phyloP scores from a whole-genome alignment of 2,329 filamentous ascomycete species.

The Blastomyces gilchristii region DNA sequence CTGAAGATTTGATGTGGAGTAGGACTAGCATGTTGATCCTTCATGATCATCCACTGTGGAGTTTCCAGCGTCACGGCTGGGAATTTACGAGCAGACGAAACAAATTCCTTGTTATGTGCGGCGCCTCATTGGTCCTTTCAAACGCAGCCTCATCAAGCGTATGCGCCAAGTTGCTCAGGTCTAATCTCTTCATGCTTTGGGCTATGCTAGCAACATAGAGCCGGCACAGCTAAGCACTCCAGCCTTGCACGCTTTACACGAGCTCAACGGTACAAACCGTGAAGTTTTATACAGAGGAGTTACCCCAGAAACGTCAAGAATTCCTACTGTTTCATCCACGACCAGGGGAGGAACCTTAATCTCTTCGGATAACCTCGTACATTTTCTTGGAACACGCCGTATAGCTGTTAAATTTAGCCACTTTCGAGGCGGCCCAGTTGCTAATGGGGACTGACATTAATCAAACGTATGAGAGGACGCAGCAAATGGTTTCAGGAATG shows the following conservation, averaged over 20 bases:
- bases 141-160: not conserved
- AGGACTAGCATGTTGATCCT: not conserved
- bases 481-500: not conserved
- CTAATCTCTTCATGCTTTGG: not conserved
- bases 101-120: not conserved
- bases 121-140: not conserved
- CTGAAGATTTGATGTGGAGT: not conserved
- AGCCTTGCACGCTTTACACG: not conserved
- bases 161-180: not conserved
- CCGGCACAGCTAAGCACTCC: not conserved
- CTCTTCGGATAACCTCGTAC: slow-evolving; percentile 1
- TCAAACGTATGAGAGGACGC: not conserved
- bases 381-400: not conserved
- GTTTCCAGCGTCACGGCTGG: not conserved
- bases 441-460: not conserved
- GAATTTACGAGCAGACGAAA: not conserved
- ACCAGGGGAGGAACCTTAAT: not conserved
- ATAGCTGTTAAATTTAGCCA: not conserved
- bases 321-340: not conserved
- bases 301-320: not conserved
- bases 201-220: not conserved
- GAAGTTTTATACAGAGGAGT: not conserved
- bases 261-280: not conserved
- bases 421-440: not conserved
- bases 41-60: not conserved